Percentiles rank a stretch among this genome's conserved stretches.
Evolutionary conservation across 2,329 filamentous ascomycete genomes (phyloP).

Genomic region (Cyanodermella asteris): DNA sequence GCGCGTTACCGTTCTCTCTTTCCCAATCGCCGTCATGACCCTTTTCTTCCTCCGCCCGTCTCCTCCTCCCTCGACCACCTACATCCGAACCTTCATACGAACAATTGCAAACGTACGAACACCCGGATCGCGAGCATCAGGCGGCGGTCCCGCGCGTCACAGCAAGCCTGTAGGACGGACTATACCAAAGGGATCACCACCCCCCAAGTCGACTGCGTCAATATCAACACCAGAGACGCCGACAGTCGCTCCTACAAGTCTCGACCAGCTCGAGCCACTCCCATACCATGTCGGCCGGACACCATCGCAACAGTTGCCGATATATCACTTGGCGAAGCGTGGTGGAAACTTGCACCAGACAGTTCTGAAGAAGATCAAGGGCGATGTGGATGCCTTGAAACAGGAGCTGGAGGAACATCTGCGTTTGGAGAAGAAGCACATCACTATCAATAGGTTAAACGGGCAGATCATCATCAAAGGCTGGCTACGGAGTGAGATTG

Average conservation of each 20-base stretch:
- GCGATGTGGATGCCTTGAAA: conserved; percentile 42
- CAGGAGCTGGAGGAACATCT: conserved; percentile 40
- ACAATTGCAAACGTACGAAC: neutral
- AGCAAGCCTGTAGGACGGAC: no score
- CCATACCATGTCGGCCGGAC: conserved; percentile 57
- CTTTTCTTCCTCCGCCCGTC: neutral
- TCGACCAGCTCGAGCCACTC: conserved; percentile 19
- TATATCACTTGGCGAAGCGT: conserved; percentile 53
- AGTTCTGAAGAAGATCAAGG: conserved; percentile 56
- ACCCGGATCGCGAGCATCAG: no score
- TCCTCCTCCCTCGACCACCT: neutral
- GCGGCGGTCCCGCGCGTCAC: no score
- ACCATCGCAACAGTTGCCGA: conserved; percentile 44
- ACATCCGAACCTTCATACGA: neutral
- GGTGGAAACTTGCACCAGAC: conserved; percentile 60
- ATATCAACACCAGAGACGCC: conserved; percentile 8
- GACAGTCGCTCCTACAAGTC: conserved; percentile 19
- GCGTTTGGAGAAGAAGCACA: conserved; percentile 25
- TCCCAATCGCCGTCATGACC: no score
- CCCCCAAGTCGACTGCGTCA: conserved; percentile 1
- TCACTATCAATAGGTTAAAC: conserved; percentile 37
- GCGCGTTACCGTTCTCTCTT: neutral
- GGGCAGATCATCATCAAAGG: conserved; percentile 58
- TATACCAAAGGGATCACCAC: conserved; percentile 3
- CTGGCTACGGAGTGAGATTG: conserved; percentile 21